Evolutionary conservation across 306 rosid genomes (phyloP).

Genomic region (Medicago ruthenica): DNA sequence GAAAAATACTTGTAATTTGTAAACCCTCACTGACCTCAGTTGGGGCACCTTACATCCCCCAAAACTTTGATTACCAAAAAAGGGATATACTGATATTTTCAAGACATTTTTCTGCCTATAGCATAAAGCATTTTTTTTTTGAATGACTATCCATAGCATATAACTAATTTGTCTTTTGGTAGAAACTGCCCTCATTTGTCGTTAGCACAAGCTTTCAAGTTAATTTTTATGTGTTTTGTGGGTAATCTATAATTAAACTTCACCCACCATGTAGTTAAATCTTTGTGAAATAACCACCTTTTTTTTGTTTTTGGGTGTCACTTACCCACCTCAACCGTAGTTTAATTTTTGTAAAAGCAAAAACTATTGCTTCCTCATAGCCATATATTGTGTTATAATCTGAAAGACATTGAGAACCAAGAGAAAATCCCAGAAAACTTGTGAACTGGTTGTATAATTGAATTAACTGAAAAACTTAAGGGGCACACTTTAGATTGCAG

Average conservation of each 20-base stretch:
- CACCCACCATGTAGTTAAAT: background rate
- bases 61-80: background rate
- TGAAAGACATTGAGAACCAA: background rate
- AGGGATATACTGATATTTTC: background rate
- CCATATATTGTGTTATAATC: background rate
- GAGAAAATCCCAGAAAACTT: background rate
- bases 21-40: constrained; percentile 6
- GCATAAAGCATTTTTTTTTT: background rate
- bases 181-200: background rate
- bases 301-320: background rate
- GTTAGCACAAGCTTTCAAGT: background rate
- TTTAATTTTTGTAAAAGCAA: background rate
- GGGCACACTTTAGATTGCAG: background rate
- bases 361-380: background rate
- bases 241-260: background rate
- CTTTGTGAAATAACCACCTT: background rate
- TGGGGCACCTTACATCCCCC: background rate
- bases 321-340: background rate
- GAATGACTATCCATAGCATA: background rate
- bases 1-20: background rate
- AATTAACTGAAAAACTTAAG: background rate
- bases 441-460: background rate
- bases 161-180: background rate
- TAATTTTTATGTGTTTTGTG: constrained; percentile 1
- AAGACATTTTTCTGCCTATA: constrained; percentile 3